Percentiles rank a stretch among this genome's conserved stretches.
Evolutionary conservation across 768 basidiomycete species (phyloP).

Genomic region (Botryobasidium botryosum): DNA sequence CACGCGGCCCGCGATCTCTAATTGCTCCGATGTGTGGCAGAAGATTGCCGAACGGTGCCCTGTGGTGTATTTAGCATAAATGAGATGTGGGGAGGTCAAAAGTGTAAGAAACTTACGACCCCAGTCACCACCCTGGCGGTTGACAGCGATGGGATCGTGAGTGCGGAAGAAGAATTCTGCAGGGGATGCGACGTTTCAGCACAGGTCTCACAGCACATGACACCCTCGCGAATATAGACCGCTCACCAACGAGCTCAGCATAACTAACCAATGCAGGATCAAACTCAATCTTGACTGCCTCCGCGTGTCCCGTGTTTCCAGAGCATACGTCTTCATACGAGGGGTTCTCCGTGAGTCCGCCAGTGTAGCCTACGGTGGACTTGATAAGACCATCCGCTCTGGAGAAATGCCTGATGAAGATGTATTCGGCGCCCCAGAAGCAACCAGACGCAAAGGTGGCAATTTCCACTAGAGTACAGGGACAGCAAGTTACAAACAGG

Average conservation of each 20-base stretch:
- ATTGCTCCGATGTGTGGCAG: slow-evolving; percentile 56
- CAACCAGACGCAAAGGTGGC: slow-evolving; percentile 13
- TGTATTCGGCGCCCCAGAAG: slow-evolving; percentile 16
- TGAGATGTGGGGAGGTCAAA: too few relatives aligned
- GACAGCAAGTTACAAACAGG: too few relatives aligned
- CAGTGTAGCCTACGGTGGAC: slow-evolving; percentile 13
- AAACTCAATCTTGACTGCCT: slow-evolving; percentile 73
- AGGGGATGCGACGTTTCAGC: too few relatives aligned
- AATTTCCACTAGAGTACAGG: too few relatives aligned
- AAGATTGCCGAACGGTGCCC: slow-evolving; percentile 94
- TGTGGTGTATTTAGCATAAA: too few relatives aligned
- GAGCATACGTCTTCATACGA: slow-evolving; percentile 60
- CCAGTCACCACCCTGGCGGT: slow-evolving; percentile 59
- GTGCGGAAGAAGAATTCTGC: slow-evolving; percentile 88
- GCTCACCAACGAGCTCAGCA: slow-evolving; percentile 71
- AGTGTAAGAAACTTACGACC: slow-evolving; percentile 38
- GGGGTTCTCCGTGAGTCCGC: slow-evolving; percentile 23
- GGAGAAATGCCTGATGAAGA: too few relatives aligned
- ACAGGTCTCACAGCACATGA: too few relatives aligned
- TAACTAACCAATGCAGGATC: slow-evolving; percentile 65
- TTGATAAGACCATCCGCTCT: too few relatives aligned
- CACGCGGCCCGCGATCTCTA: slow-evolving; percentile 50
- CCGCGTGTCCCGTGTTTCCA: slow-evolving; percentile 76
- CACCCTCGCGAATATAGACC: too few relatives aligned
- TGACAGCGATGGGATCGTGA: slow-evolving; percentile 76